Evolutionary conservation across 2,329 filamentous ascomycete genomes (phyloP), one percentile per base, ranked within the genome.

Genomic region (Scedosporium boydii): DNA sequence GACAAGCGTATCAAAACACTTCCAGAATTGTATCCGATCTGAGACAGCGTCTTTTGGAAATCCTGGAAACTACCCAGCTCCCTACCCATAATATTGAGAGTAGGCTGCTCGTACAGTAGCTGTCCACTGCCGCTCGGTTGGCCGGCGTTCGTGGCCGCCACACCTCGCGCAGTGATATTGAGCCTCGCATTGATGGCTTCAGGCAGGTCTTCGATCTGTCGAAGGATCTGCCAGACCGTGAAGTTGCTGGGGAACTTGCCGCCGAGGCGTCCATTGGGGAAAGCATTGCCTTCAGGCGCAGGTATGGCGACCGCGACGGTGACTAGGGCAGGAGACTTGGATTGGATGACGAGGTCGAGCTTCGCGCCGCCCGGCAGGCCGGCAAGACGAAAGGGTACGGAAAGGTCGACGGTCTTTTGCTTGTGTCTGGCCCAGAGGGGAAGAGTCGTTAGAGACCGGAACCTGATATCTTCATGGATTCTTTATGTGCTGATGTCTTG

Each of bases 211-310:
- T 99, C 95, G 67, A 98, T 96, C 71, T 95, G 91, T 64, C 95
- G 88, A 63, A 99, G 73, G 29, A 98, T 80, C 67, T 91, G 84
- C 95, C 95, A 99, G 74, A 99, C 73, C 18, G 91, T 90, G 42
- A 91, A 90, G 67, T 91, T 89, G 73, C 90, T 96, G 1, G 93
- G 87, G 65, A 98, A 92, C 71, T 95, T 96, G 71, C 95, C 87
- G 62, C 87, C 85, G 48, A 96, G 76, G 34, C 92, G 86, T 26
- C 86, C 85, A 66, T 84, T 85, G 1, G 86, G 82, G 21, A 83
- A 80, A 58, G 82, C 79, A 55, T 78, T 79, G 21, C 82, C 85
- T 70, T 95, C 89, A 23, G 87, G 84, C 42, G 87, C 82, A 3
- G 91, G 90, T 29, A 97, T 79, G 71, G 96, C 90, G 12, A 99